These are phyloP conservation scores for Chenopodium album DNA, from an alignment of 148 eudicot species.

Conservation along the genomic window DNA sequence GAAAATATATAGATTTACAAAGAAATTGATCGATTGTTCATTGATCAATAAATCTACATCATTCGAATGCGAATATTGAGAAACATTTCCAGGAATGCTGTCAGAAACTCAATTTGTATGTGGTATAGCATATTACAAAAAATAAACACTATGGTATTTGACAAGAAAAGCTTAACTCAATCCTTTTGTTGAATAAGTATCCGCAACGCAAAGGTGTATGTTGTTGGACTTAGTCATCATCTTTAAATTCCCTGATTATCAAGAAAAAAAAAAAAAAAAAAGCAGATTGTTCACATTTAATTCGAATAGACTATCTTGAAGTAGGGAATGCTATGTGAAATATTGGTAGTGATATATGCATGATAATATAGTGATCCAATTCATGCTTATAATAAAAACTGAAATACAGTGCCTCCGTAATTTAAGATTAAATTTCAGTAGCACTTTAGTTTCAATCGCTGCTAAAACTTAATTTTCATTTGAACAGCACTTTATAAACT, in stretches of 20 bases:
- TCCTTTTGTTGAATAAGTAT: neutral
- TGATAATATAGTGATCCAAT: neutral
- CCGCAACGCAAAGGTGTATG: neutral
- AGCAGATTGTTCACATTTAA: neutral
- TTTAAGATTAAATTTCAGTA: too few species aligned
- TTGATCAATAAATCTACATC: neutral
- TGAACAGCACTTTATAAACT: too few species aligned
- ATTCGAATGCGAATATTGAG: neutral
- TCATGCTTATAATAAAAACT: neutral
- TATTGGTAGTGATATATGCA: neutral
- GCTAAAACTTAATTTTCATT: too few species aligned
- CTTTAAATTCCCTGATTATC: slow-evolving; percentile 86
- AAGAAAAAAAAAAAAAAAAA: slow-evolving; percentile 11
- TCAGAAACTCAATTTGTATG: neutral
- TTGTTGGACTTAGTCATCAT: slow-evolving; percentile 52
- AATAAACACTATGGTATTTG: slow-evolving; percentile 4
- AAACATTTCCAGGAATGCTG: neutral
- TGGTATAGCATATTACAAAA: slow-evolving; percentile 11
- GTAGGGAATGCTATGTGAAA: neutral
- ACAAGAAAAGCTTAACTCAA: slow-evolving; percentile 1
- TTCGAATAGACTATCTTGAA: neutral
- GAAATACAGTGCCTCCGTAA: neutral
- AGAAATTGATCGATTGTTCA: neutral
- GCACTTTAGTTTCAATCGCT: too few species aligned
- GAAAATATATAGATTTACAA: neutral